phyloP scores from a whole-genome alignment of 768 basidiomycete species.

The Mycena kentingensis region DNA sequence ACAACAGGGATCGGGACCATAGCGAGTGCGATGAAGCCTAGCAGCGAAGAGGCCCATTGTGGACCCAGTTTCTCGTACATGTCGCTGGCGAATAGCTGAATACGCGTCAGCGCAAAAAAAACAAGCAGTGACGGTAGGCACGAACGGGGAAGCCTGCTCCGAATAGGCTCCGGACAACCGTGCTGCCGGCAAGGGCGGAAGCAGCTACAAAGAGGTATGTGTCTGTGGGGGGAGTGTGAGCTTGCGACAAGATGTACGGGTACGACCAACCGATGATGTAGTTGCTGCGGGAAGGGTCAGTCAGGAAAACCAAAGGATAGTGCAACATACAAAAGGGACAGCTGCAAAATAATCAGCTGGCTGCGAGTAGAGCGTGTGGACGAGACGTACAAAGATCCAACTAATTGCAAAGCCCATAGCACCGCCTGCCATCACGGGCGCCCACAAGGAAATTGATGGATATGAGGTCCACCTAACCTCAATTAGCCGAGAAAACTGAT shows the following conservation, averaged over 20 bases:
- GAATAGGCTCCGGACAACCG: constrained; percentile 53
- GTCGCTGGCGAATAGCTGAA: constrained; percentile 53
- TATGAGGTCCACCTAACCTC: constrained; percentile 57
- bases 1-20: constrained; percentile 58
- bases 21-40: constrained; percentile 51
- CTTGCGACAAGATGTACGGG: background rate
- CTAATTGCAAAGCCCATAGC: constrained; percentile 55
- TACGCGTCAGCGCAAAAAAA: constrained; percentile 1
- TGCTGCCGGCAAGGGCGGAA: constrained; percentile 56
- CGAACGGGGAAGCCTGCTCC: constrained; percentile 55
- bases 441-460: constrained; percentile 53
- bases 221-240: constrained; percentile 25
- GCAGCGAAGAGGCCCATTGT: constrained; percentile 59
- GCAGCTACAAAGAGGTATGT: constrained; percentile 57
- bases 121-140: constrained; percentile 6
- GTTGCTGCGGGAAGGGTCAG: constrained; percentile 40
- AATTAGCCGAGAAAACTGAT: constrained; percentile 4
- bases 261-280: constrained; percentile 50
- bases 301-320: too few species aligned
- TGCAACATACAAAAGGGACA: constrained; percentile 53
- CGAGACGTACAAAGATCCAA: constrained; percentile 52
- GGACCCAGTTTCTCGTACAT: constrained; percentile 55
- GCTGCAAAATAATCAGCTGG: constrained; percentile 31
- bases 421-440: constrained; percentile 51
- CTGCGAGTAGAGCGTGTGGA: background rate